A percentile compares a stretch with the other conserved stretches of the same genome.
phyloP scores from a whole-genome alignment of 805 yeast species.

The Kuraishia cidri region DNA sequence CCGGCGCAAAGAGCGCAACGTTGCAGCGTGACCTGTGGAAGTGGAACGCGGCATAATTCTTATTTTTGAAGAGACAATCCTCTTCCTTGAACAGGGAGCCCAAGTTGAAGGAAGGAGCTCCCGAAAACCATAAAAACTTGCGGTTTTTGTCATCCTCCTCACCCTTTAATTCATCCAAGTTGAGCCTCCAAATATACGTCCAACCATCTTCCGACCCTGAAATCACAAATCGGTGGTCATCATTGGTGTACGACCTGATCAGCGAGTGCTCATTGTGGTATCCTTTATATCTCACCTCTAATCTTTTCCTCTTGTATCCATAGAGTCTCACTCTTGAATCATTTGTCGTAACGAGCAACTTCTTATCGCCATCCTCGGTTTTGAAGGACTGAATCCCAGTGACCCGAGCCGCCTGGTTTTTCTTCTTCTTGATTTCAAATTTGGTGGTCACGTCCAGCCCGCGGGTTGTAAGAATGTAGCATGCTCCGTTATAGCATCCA shows the following conservation, averaged over 20 bases:
- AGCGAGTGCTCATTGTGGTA: conserved; percentile 63
- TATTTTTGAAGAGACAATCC: conserved; percentile 36
- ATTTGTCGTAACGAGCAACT: conserved; percentile 60
- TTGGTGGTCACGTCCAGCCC: conserved; percentile 42
- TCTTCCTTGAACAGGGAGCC: conserved; percentile 19
- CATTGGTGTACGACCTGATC: conserved; percentile 56
- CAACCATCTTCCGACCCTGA: conserved; percentile 86
- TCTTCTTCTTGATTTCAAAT: conserved; percentile 36
- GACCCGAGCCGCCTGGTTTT: conserved; percentile 45
- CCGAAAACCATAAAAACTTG: background rate
- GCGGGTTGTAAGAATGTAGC: conserved; percentile 51
- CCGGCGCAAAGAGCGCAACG: conserved; percentile 72
- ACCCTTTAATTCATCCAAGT: conserved; percentile 11
- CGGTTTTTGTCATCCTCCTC: conserved; percentile 3
- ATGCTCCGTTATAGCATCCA: conserved; percentile 75
- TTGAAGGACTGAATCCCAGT: conserved; percentile 61
- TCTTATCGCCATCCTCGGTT: conserved; percentile 9
- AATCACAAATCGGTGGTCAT: conserved; percentile 47
- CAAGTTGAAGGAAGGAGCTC: background rate
- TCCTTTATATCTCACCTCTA: conserved; percentile 70
- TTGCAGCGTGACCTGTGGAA: conserved; percentile 72
- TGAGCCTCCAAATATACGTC: conserved; percentile 71
- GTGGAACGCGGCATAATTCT: conserved; percentile 61
- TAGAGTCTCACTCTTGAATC: conserved; percentile 73
- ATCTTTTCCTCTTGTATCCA: conserved; percentile 38